Conservation (phyloP, 2,329 filamentous ascomycete genomes). For the Xylaria sp. region DNA sequence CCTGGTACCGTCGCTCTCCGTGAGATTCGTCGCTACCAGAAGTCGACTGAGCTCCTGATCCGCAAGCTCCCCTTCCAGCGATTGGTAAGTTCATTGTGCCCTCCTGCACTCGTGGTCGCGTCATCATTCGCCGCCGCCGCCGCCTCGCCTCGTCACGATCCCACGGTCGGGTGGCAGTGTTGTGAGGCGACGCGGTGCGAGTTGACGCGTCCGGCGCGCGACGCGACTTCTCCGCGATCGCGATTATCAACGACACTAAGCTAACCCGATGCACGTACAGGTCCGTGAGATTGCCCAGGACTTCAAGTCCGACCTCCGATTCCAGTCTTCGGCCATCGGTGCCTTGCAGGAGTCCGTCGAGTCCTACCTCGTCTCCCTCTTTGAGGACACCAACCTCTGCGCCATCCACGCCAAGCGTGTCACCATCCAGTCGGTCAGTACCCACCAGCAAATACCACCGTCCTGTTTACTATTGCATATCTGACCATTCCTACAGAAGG, state of each 20-base stretch:
- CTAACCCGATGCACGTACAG: slow-evolving; percentile 41
- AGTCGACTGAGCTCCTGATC: slow-evolving; percentile 93
- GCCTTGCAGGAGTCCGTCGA: slow-evolving; percentile 98
- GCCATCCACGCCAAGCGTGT: slow-evolving; percentile 99
- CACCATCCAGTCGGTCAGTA: slow-evolving; percentile 78
- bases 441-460: background rate
- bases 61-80: slow-evolving; percentile 98
- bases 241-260: background rate
- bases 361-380: slow-evolving; percentile 97
- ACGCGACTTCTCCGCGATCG: slow-evolving; percentile 1
- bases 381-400: slow-evolving; percentile 98
- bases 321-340: slow-evolving; percentile 97
- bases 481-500: slow-evolving; percentile 64
- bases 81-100: slow-evolving; percentile 59
- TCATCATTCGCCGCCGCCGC: background rate
- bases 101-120: background rate
- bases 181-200: background rate
- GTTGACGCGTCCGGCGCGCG: slow-evolving; percentile 10
- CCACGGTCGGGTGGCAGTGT: background rate
- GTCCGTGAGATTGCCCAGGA: slow-evolving; percentile 95
- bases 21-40: slow-evolving; percentile 98
- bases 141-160: background rate
- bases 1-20: slow-evolving; percentile 94
- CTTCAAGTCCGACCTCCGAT: slow-evolving; percentile 93
- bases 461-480: background rate